These are phyloP conservation scores for Dalbergia cochinchinensis DNA, from an alignment of 306 rosid species.

Conservation along the genomic window DNA sequence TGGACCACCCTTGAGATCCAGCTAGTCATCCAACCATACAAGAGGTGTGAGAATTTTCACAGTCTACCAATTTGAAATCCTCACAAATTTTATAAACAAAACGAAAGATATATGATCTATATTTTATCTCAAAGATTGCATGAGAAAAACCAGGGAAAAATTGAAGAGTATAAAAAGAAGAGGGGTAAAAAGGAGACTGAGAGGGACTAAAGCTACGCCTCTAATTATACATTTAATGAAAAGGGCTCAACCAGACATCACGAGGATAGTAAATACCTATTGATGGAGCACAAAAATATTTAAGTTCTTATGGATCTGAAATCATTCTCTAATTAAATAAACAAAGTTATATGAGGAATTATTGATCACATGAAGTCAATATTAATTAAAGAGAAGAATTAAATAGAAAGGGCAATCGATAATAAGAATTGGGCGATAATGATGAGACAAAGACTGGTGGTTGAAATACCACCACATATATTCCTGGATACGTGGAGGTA, in stretches of 20 bases:
- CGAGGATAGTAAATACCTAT: conserved; percentile 49
- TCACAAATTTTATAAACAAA: background rate
- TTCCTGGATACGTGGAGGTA: conserved; percentile 28
- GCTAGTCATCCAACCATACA: background rate
- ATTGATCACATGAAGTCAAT: conserved; percentile 45
- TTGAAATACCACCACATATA: conserved; percentile 45
- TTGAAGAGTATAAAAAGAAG: background rate
- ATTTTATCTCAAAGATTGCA: background rate
- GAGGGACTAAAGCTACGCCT: background rate
- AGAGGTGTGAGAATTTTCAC: background rate
- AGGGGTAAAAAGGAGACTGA: background rate
- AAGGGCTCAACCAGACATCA: conserved; percentile 44
- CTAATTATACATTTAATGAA: conserved; percentile 25
- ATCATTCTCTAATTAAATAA: conserved; percentile 47
- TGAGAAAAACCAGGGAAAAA: background rate
- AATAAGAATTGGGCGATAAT: conserved; percentile 35
- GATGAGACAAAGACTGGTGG: conserved; percentile 49
- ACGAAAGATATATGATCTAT: background rate
- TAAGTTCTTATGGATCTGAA: conserved; percentile 34
- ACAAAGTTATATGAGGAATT: conserved; percentile 40
- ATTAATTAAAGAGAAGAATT: conserved; percentile 18
- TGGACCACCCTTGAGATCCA: conserved; percentile 27
- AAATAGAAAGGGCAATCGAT: conserved; percentile 27
- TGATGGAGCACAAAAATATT: conserved; percentile 36
- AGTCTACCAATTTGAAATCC: background rate